phyloP scores from a whole-genome alignment of 140 eudicot species.

The Anethum foeniculum region DNA sequence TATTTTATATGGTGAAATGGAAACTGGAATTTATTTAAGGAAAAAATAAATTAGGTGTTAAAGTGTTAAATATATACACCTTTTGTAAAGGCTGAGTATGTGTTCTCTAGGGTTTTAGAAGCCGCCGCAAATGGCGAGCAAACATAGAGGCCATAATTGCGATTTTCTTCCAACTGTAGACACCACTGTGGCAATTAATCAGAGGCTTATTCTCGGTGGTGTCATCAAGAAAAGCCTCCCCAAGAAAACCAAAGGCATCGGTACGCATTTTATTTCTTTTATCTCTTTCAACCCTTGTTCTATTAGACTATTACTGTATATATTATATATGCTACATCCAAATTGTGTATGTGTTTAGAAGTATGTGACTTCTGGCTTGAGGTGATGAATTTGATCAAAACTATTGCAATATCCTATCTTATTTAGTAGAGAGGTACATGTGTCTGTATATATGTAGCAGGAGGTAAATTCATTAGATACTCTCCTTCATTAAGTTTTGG shows the following conservation, averaged over 20 bases:
- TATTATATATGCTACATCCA: background rate
- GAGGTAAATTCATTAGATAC: background rate
- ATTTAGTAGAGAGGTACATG: too few species aligned
- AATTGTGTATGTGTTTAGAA: background rate
- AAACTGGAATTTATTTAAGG: background rate
- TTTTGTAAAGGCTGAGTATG: background rate
- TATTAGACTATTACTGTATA: too few species aligned
- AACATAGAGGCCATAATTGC: background rate
- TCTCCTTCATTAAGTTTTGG: background rate
- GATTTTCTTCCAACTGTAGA: too few species aligned
- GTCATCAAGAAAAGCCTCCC: background rate
- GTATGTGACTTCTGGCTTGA: background rate
- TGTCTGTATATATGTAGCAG: too few species aligned
- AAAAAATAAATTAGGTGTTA: too few species aligned
- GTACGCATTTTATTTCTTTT: background rate
- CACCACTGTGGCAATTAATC: background rate
- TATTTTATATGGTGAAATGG: too few species aligned
- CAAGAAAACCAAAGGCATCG: background rate
- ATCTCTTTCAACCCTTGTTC: background rate
- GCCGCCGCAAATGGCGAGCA: background rate
- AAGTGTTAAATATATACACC: background rate
- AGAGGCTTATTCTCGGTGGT: background rate
- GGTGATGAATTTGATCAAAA: background rate
- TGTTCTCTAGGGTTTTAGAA: background rate
- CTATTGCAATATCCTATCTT: background rate